Evolutionary conservation across 805 yeast genomes (phyloP), one percentile per base, ranked within the genome.

Genomic region (Hanseniaspora lachancei): DNA sequence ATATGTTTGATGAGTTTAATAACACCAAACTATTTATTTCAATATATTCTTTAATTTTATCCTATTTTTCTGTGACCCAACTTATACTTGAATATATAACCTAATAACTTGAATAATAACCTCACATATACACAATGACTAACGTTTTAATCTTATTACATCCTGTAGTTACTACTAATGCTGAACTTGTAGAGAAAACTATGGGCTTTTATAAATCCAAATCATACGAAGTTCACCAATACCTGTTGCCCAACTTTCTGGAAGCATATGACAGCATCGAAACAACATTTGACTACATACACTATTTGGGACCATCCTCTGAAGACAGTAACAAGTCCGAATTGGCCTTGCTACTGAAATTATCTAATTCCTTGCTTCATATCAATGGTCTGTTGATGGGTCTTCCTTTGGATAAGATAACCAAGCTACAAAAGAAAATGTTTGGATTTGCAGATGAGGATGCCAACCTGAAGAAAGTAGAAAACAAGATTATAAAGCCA

Each of bases 121-220:
- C 2, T 23, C 18, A 27, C 46, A 24, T 43, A 32, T 29, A 35
- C 27, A 29, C 39, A 23, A 52, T 55, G 27, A 59, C 60, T 51
- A 55, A 55, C 10, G 64, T 64, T 41, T 67, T 81, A 55, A 66
- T 82, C 29, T 70, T 82, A 50, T 72, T 82, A 54, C 88, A 82
- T 62, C 88, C 88, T 20, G 82, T 85, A 8, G 74, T 78, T 49
- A 85, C 82, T 13, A 77, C 82, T 0, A 74, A 76, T 41, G 82
- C 81, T 46, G 70, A 65, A 4, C 54, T 69, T 20, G 78, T 81
- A 20, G 74, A 70, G 48, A 5, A 27, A 2, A 27, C 48, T 8
- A n/a, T 46, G 39, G 15, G 27, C 7, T 5, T 5, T 2, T 53
- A 53, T 34, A 46, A 29, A 21, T 8, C 35, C 5, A 10, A 46